Base-by-base conservation (phyloP, 257 asterid species). In the Salvia rosmarinus region DNA sequence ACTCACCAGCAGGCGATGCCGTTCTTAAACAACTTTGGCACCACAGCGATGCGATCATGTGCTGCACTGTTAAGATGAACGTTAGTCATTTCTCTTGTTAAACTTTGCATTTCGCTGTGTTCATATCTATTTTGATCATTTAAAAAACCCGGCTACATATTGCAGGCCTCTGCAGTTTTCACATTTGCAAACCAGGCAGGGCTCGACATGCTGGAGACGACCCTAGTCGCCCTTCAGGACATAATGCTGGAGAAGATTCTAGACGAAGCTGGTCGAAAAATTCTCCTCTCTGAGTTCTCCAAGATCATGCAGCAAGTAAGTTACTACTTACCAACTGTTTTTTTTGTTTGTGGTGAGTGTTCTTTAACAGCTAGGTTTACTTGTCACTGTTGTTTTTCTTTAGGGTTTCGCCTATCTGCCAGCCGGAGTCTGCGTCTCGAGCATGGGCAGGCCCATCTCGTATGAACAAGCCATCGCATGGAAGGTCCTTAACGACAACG, bases 201-300 rank as follows among this genome's bases (percentile, higher is more conserved):
- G 9, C 97, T 93, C 0, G 97, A 93, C 89, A 86, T 93, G 98
- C 91, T 93, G n/a, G 98, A 93, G 77, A 90, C 98, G 0, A 93
- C 96, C 23, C 84, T 90, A 0, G 94, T 87, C 3, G 89, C 96
- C 78, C 96, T 93, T 74, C 96, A 93, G 79, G 96, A 93, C 74
- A 86, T 93, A 65, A 84, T 91, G 87, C 92, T 93, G 11, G 98
- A 93, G 73, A 93, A 90, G 78, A 83, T 93, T 62, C 86, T 93
- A 0, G 96, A 91, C 51, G 97, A 93, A 75, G 78, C 91, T 9
- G 96, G 96, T 60, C 86, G 95, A 28, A 93, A 90, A 82, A 67
- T 82, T 50, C 95, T 93, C 65, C 87, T 89, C 9, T 81, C 95
- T 0, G 96, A 93, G 73, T 89, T 93, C 88, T 85, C 96, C 63